Evolutionary conservation across 148 eudicot species (phyloP).

Genomic region (Vaccinium corymbosum): DNA sequence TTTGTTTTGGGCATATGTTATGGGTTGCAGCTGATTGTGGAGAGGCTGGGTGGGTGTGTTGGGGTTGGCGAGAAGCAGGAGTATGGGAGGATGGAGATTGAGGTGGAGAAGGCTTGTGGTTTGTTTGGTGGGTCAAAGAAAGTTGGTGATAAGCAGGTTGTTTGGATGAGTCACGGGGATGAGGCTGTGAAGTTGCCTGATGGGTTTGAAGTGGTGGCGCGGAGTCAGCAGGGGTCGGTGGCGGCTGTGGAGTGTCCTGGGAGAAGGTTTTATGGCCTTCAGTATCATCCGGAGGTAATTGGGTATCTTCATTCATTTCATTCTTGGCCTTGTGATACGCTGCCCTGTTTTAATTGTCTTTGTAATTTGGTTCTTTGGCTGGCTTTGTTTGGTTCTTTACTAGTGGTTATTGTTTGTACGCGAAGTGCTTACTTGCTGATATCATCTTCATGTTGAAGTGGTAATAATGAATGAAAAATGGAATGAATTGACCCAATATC

Average conservation of each 20-base stretch:
- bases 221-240: constrained; percentile 75
- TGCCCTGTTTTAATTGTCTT: background rate
- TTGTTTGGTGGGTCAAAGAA: constrained; percentile 57
- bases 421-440: background rate
- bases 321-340: background rate
- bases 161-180: constrained; percentile 99
- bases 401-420: background rate
- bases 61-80: constrained; percentile 76
- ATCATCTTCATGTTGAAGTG: background rate
- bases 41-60: constrained; percentile 70
- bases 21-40: constrained; percentile 82
- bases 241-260: constrained; percentile 72
- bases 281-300: constrained; percentile 97
- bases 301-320: background rate
- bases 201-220: constrained; percentile 77
- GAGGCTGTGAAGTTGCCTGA: constrained; percentile 77
- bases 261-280: constrained; percentile 75
- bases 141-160: constrained; percentile 71
- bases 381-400: background rate
- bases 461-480: background rate
- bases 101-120: constrained; percentile 41
- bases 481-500: background rate
- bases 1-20: constrained; percentile 83
- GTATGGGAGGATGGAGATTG: constrained; percentile 95
- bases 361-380: background rate